Conservation (phyloP, 1,139 yeast species). For the Geotrichum carabidarum region DNA sequence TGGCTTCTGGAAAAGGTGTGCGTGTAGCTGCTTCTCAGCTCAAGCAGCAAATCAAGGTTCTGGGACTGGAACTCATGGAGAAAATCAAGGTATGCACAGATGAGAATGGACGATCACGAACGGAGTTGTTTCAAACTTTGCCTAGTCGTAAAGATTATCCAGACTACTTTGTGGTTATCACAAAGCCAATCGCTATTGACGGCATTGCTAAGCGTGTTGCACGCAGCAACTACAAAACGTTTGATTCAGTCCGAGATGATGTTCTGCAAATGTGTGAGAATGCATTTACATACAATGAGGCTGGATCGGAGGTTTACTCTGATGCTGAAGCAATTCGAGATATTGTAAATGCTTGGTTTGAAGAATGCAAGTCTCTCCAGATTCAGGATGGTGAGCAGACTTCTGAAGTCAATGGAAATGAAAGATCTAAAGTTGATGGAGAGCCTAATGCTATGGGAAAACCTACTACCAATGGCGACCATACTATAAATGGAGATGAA, state of each 20-base stretch:
- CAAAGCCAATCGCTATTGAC: slow-evolving; percentile 76
- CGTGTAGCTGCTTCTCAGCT: not conserved
- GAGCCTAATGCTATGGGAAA: too few relatives aligned
- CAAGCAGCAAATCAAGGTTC: slow-evolving; percentile 9
- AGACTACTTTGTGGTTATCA: slow-evolving; percentile 76
- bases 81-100: slow-evolving; percentile 21
- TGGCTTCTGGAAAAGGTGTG: slow-evolving; percentile 24
- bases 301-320: slow-evolving; percentile 73
- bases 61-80: slow-evolving; percentile 14
- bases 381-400: too few relatives aligned
- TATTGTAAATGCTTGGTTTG: slow-evolving; percentile 23
- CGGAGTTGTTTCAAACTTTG: slow-evolving; percentile 39
- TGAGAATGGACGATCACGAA: slow-evolving; percentile 26
- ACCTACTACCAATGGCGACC: too few relatives aligned
- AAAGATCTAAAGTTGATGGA: too few relatives aligned
- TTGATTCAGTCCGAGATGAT: slow-evolving; percentile 65
- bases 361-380: not conserved
- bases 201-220: slow-evolving; percentile 46
- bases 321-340: slow-evolving; percentile 64
- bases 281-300: slow-evolving; percentile 82
- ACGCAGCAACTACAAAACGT: slow-evolving; percentile 46
- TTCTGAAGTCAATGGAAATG: too few relatives aligned
- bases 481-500: too few relatives aligned
- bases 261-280: slow-evolving; percentile 74
- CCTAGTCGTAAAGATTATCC: slow-evolving; percentile 77